Evolutionary conservation across 495 filamentous ascomycete species (phyloP), one percentile per base, ranked within the genome.

Genomic region (Hypomontagnella submonticulosa): DNA sequence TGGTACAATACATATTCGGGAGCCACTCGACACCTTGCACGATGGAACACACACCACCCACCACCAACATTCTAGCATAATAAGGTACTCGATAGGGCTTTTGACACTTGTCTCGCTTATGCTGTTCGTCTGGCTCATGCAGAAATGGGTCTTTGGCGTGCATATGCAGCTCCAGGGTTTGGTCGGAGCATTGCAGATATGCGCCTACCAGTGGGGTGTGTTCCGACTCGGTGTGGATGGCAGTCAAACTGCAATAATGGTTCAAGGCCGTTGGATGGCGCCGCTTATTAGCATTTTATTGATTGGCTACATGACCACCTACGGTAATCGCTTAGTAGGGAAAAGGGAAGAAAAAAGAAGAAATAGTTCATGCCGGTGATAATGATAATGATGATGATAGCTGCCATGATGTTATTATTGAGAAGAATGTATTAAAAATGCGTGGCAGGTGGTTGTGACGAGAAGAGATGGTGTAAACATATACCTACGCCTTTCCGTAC

Each of bases 21-120:
- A 53, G 20, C 57, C 40, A 61, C 56, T 61, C 11, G 42, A 47
- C 27, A 30, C 41, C 49, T 41, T 19, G 36, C 32, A 43, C 50
- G 54, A 61, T 61, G 64, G 46, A 57, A 67, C 64, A 43, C 64
- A 62, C 52, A 38, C 57, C 47, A 44, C 36, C 38, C 12, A 51
- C 38, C 12, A 51, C 57, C 34, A 48, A 57, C 57, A 44, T 37
- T 59, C 43, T 43, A 41, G 36, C 52, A 62, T 58, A 58, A 51
- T 48, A 18, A 60, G 34, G 60, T 62, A 58, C 55, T 69, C 66
- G 60, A 69, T 64, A 69, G 66, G 66, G 66, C 66, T 69, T 47
- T 57, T 60, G 56, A 69, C 66, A 69, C 66, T 64, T 69, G 66
- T 69, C 66, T 69, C 66, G 66, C 66, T 69, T 69, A 69, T 69